Evolutionary conservation across 306 rosid species (phyloP).

Genomic region (Prunus kanzakura): DNA sequence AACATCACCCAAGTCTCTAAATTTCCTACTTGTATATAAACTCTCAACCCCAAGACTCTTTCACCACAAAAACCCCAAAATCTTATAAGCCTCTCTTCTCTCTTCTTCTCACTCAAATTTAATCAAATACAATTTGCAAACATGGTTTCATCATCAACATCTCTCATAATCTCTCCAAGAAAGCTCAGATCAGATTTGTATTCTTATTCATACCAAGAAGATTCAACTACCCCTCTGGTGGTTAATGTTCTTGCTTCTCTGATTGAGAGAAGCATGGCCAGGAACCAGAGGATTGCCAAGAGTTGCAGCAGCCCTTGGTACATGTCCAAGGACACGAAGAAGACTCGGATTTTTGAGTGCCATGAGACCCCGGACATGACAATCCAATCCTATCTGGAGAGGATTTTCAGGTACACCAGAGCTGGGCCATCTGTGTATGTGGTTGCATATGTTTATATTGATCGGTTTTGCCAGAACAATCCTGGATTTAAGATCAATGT

Average conservation of each 20-base stretch:
- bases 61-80: conserved; percentile 23
- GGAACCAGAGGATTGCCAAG: conserved; percentile 68
- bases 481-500: conserved; percentile 58
- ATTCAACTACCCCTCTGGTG: conserved; percentile 66
- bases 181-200: conserved; percentile 78
- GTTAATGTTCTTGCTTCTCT: conserved; percentile 75
- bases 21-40: conserved; percentile 30
- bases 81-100: background rate
- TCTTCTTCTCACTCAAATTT: background rate
- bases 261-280: conserved; percentile 76
- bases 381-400: conserved; percentile 66
- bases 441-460: conserved; percentile 88
- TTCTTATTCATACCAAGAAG: conserved; percentile 63
- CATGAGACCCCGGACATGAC: conserved; percentile 82
- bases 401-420: conserved; percentile 80
- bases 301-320: conserved; percentile 29
- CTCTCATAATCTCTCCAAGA: conserved; percentile 63
- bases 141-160: conserved; percentile 32
- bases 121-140: background rate
- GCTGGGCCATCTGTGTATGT: conserved; percentile 89
- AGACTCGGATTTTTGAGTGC: conserved; percentile 52
- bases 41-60: conserved; percentile 14
- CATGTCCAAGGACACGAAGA: conserved; percentile 37
- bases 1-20: conserved; percentile 8
- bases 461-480: conserved; percentile 75